Conservation (phyloP, 768 basidiomycete genomes). For the Coprinopsis cinerea region DNA sequence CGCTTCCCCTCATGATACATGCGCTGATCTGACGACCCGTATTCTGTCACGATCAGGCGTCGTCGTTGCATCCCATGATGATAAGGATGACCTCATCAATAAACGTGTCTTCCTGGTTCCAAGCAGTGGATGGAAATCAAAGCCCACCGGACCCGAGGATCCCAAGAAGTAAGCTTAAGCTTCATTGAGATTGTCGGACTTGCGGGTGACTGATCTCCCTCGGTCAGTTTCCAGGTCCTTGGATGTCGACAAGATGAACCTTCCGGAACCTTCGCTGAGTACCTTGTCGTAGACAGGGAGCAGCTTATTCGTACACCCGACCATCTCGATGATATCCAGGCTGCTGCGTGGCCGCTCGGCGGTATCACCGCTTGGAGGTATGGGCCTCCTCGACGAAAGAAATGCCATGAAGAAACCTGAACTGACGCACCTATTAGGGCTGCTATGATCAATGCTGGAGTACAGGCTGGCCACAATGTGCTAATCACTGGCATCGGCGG, state of each 20-base stretch:
- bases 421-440: neutral
- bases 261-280: conserved; percentile 74
- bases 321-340: conserved; percentile 62
- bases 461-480: conserved; percentile 60
- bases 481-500: conserved; percentile 82
- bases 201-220: too few species aligned
- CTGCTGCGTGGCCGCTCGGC: conserved; percentile 72
- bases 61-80: conserved; percentile 54
- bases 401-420: too few species aligned
- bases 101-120: conserved; percentile 73
- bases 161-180: conserved; percentile 43
- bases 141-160: conserved; percentile 63
- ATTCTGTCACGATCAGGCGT: conserved; percentile 36
- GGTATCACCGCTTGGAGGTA: conserved; percentile 85
- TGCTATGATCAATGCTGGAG: conserved; percentile 48
- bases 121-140: conserved; percentile 64
- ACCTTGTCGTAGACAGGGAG: conserved; percentile 65
- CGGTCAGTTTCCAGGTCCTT: conserved; percentile 42
- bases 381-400: too few species aligned
- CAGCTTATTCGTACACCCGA: conserved; percentile 62
- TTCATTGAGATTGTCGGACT: too few species aligned
- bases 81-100: conserved; percentile 49
- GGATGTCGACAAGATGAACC: conserved; percentile 49
- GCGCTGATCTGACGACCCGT: too few species aligned
- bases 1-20: neutral